Evolutionary conservation across 192 early-diverging fungal species (phyloP).

Genomic region (Entomortierella chlamydospora): DNA sequence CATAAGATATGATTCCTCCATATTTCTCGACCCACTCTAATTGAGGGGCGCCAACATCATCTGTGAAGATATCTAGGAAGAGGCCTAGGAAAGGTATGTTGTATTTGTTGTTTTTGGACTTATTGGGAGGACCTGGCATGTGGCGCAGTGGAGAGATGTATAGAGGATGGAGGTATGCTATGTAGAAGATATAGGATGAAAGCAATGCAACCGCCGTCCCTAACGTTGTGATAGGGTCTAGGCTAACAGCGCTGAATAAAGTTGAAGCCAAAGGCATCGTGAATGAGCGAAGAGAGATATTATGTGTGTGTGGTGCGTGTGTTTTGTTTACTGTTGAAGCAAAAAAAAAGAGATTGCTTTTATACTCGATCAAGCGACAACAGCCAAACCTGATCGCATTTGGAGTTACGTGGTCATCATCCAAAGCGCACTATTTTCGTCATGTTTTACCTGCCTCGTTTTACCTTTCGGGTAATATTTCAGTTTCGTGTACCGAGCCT

Average conservation of each 20-base stretch:
- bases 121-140: constrained; percentile 63
- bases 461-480: too few relatives aligned
- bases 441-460: too few relatives aligned
- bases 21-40: constrained; percentile 62
- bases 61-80: constrained; percentile 53
- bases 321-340: too few relatives aligned
- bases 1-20: constrained; percentile 62
- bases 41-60: constrained; percentile 59
- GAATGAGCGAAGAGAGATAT: too few relatives aligned
- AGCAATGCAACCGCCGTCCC: constrained; percentile 25
- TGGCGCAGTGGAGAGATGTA: constrained; percentile 55
- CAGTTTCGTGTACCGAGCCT: too few relatives aligned
- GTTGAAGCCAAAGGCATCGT: constrained; percentile 36
- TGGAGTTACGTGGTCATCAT: too few relatives aligned
- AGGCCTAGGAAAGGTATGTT: constrained; percentile 59
- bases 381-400: too few relatives aligned
- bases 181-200: constrained; percentile 52
- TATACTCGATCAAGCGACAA: too few relatives aligned
- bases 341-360: too few relatives aligned
- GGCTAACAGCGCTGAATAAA: neutral
- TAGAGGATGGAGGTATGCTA: constrained; percentile 49
- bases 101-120: constrained; percentile 44
- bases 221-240: constrained; percentile 18
- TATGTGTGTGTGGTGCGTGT: too few relatives aligned
- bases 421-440: too few relatives aligned